phyloP scores from a whole-genome alignment of 192 early-diverging fungal genomes.

The Coemansia sp. region DNA sequence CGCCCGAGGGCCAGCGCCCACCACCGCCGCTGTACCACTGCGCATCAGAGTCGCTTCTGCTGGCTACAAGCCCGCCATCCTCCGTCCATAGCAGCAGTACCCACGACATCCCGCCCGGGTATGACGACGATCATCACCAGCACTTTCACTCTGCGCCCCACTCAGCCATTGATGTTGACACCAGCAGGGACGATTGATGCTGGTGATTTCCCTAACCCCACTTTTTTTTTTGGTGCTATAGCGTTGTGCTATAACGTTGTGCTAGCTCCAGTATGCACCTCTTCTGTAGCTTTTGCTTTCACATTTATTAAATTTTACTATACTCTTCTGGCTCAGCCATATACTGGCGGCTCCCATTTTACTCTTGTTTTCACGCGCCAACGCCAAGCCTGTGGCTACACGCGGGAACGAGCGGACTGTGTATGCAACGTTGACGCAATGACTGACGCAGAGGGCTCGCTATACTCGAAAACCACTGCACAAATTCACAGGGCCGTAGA shows the following conservation, averaged over 20 bases:
- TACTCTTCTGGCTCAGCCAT: neutral
- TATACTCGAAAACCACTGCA: slow-evolving; percentile 36
- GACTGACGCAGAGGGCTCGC: slow-evolving; percentile 23
- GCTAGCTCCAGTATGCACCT: no score
- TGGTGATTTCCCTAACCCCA: no score
- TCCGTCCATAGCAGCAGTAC: neutral
- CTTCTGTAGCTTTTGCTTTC: no score
- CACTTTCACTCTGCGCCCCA: neutral
- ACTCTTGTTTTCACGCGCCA: neutral
- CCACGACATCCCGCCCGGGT: slow-evolving; percentile 23
- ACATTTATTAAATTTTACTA: neutral
- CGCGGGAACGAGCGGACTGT: neutral
- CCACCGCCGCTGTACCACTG: slow-evolving; percentile 62
- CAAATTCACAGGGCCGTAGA: slow-evolving; percentile 35
- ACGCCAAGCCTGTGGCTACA: neutral
- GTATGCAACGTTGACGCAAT: slow-evolving; percentile 17
- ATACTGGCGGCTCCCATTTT: neutral
- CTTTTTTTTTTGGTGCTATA: no score
- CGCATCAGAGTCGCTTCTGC: slow-evolving; percentile 65
- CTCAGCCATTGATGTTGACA: neutral
- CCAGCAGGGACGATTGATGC: neutral
- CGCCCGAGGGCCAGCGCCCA: slow-evolving; percentile 44
- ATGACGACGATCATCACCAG: slow-evolving; percentile 7
- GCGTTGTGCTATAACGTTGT: no score
- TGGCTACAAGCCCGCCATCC: slow-evolving; percentile 27